These are phyloP conservation scores for Haematococcus lacustris DNA, from an alignment of 139 green algal species.

Conservation along the genomic window DNA sequence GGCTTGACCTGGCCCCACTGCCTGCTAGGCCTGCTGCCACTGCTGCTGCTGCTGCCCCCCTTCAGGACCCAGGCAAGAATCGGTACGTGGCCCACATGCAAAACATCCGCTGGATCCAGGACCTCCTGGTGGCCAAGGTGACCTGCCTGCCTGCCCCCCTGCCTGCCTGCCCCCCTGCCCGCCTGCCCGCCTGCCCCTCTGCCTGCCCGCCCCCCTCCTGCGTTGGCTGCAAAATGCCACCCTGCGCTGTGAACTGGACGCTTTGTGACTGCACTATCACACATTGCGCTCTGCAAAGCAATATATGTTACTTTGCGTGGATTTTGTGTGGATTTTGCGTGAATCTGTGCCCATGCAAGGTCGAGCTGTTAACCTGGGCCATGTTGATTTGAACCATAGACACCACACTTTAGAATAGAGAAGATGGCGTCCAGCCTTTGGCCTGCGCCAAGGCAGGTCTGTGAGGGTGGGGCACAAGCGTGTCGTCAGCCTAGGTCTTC, in stretches of 20 bases:
- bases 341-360: background rate
- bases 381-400: background rate
- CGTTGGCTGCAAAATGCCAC: too few species aligned
- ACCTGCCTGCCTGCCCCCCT: too few species aligned
- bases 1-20: too few species aligned
- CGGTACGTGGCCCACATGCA: conserved; percentile 80
- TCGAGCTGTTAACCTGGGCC: background rate
- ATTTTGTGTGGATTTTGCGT: background rate
- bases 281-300: background rate
- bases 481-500: background rate
- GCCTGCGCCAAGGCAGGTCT: too few species aligned
- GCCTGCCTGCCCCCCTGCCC: too few species aligned
- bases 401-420: too few species aligned
- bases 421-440: too few species aligned
- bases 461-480: too few species aligned
- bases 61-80: conserved; percentile 54
- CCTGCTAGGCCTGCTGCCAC: background rate
- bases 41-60: background rate
- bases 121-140: conserved; percentile 57
- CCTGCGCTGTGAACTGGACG: too few species aligned
- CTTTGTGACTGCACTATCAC: background rate
- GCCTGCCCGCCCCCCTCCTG: too few species aligned
- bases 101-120: conserved; percentile 82
- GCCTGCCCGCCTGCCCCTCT: too few species aligned
- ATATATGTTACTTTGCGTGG: background rate